These are phyloP conservation scores for Metschnikowia dekortorum DNA, from an alignment of 805 yeast genomes.

Conservation along the genomic window DNA sequence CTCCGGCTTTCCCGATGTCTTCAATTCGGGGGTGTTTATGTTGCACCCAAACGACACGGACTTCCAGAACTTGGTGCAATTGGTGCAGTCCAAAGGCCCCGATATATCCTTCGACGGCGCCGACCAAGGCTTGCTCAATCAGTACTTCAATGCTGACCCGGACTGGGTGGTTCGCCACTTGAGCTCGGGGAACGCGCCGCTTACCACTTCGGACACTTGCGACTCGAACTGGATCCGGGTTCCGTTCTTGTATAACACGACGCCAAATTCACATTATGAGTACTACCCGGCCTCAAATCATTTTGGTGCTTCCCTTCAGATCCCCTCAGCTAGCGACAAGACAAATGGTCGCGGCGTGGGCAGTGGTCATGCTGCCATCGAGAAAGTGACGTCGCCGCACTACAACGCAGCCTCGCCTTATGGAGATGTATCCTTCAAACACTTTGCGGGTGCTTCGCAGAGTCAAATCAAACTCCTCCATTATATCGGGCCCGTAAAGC, in stretches of 20 bases:
- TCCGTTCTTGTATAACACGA: constrained; percentile 83
- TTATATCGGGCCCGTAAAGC: constrained; percentile 62
- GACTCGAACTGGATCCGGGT: constrained; percentile 57
- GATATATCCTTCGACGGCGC: constrained; percentile 71
- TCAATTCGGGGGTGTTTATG: constrained; percentile 19
- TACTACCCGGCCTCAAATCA: constrained; percentile 64
- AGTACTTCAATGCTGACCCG: constrained; percentile 51
- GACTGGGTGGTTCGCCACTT: constrained; percentile 31
- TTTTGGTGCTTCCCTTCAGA: constrained; percentile 26
- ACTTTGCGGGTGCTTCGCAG: constrained; percentile 6
- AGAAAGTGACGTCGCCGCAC: neutral
- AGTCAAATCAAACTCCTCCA: constrained; percentile 51
- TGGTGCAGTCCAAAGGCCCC: constrained; percentile 16
- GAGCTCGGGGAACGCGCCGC: constrained; percentile 4
- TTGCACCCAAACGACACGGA: constrained; percentile 14
- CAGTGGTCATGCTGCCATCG: neutral
- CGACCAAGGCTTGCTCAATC: constrained; percentile 86
- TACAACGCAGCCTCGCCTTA: constrained; percentile 3
- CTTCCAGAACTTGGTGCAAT: constrained; percentile 25
- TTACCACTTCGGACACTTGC: neutral
- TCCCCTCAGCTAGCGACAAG: neutral
- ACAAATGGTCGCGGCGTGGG: neutral
- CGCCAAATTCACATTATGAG: constrained; percentile 60
- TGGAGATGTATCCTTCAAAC: constrained; percentile 5
- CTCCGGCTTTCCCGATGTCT: constrained; percentile 19